Evolutionary conservation across 78 protist species (phyloP).

Genomic region (Dictyostelium brefeldianum): DNA sequence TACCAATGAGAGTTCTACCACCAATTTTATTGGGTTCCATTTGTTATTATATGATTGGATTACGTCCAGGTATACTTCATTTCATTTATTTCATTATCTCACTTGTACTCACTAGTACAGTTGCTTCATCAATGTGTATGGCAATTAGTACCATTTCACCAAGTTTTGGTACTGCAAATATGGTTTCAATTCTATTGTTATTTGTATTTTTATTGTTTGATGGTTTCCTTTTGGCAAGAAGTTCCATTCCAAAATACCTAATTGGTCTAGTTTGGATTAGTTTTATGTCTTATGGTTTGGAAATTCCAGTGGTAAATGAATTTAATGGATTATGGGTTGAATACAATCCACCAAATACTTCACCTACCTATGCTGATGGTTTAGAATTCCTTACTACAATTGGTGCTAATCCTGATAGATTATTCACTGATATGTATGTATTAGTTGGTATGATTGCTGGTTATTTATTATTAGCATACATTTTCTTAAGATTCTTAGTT

Average conservation of each 20-base stretch:
- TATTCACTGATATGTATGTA: conserved; percentile 69
- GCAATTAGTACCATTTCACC: conserved; percentile 80
- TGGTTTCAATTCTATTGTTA: conserved; percentile 76
- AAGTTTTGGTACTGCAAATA: conserved; percentile 77
- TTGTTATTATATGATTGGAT: conserved; percentile 90
- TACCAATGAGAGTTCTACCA: conserved; percentile 91
- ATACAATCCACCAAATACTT: conserved; percentile 69
- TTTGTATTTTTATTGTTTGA: conserved; percentile 80
- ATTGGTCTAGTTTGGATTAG: conserved; percentile 32
- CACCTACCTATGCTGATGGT: conserved; percentile 68
- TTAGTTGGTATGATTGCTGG: conserved; percentile 67
- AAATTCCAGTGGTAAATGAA: conserved; percentile 74
- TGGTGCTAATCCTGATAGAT: conserved; percentile 52
- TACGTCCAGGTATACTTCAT: conserved; percentile 72
- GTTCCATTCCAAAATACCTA: conserved; percentile 43
- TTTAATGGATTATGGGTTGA: conserved; percentile 61
- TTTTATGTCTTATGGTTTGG: conserved; percentile 75
- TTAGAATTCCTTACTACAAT: conserved; percentile 46
- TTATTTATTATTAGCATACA: conserved; percentile 63
- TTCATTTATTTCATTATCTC: conserved; percentile 69
- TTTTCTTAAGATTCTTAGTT: conserved; percentile 70
- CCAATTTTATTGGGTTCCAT: conserved; percentile 86
- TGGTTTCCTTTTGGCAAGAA: conserved; percentile 83
- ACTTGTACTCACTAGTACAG: conserved; percentile 69
- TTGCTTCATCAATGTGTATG: conserved; percentile 87